phyloP scores from a whole-genome alignment of 257 asterid species.

The Solanum commersonii region DNA sequence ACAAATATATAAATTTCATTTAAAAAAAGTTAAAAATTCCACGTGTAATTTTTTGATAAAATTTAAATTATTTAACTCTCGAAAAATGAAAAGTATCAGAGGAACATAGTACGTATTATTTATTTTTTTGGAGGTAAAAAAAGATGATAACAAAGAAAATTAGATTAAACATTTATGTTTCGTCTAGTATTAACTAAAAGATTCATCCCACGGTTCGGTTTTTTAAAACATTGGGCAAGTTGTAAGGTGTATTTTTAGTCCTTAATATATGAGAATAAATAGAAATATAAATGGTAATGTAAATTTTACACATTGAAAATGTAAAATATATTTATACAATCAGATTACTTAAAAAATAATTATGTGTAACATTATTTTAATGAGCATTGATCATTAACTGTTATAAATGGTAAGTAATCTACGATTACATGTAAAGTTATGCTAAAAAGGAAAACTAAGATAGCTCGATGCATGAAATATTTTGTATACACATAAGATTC shows the following conservation, averaged over 20 bases:
- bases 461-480: not conserved
- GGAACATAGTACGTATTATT: not conserved
- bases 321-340: not conserved
- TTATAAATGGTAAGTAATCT: not conserved
- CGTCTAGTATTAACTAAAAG: not conserved
- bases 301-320: not conserved
- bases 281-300: not conserved
- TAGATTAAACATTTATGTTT: no score
- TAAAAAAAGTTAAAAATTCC: no score
- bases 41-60: rapidly evolving
- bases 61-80: no score
- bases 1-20: no score
- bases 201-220: not conserved
- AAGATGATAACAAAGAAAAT: not conserved
- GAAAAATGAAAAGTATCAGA: rapidly evolving
- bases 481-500: not conserved
- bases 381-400: not conserved
- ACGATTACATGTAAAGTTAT: not conserved
- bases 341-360: not conserved
- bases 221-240: not conserved
- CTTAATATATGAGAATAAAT: not conserved
- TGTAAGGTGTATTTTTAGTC: not conserved
- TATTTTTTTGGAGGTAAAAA: not conserved
- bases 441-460: not conserved
- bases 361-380: not conserved